These are phyloP conservation scores for Megacollybia platyphylla DNA, from an alignment of 1,284 basidiomycete species.

Conservation along the genomic window DNA sequence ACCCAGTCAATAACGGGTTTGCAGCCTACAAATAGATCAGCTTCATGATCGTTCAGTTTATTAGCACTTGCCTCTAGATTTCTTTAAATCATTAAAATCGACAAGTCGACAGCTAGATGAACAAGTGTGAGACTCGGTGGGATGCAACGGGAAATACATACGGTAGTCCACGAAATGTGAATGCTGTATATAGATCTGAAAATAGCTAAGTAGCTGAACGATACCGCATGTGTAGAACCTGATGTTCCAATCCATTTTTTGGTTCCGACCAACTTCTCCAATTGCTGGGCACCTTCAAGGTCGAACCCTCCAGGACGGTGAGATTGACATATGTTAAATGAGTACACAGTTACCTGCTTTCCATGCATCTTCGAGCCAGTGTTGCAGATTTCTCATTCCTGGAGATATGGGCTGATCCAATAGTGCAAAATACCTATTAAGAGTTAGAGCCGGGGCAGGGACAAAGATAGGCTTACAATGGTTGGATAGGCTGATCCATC, in stretches of 20 bases:
- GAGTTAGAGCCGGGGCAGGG: no score
- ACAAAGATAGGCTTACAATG: constrained; percentile 25
- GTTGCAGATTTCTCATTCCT: constrained; percentile 61
- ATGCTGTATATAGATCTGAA: constrained; percentile 54
- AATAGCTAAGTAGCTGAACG: constrained; percentile 2
- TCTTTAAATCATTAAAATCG: constrained; percentile 39
- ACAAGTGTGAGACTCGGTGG: constrained; percentile 1
- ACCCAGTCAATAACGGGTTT: constrained; percentile 51
- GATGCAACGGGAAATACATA: constrained; percentile 22
- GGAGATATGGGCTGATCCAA: constrained; percentile 46
- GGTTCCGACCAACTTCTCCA: constrained; percentile 51
- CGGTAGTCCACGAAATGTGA: constrained; percentile 67
- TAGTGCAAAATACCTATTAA: constrained; percentile 20
- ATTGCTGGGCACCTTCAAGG: constrained; percentile 44
- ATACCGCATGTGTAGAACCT: constrained; percentile 26
- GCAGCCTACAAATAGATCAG: constrained; percentile 19
- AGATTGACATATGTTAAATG: neutral
- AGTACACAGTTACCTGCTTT: constrained; percentile 27
- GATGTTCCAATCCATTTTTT: constrained; percentile 72
- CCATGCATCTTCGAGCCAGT: constrained; percentile 77
- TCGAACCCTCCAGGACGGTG: constrained; percentile 50
- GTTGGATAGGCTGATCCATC: constrained; percentile 48
- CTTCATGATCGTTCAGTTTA: constrained; percentile 1
- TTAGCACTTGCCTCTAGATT: constrained; percentile 20
- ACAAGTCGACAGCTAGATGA: constrained; percentile 41